Conservation (phyloP, 2,329 filamentous ascomycete species). For the Madurella mycetomatis region DNA sequence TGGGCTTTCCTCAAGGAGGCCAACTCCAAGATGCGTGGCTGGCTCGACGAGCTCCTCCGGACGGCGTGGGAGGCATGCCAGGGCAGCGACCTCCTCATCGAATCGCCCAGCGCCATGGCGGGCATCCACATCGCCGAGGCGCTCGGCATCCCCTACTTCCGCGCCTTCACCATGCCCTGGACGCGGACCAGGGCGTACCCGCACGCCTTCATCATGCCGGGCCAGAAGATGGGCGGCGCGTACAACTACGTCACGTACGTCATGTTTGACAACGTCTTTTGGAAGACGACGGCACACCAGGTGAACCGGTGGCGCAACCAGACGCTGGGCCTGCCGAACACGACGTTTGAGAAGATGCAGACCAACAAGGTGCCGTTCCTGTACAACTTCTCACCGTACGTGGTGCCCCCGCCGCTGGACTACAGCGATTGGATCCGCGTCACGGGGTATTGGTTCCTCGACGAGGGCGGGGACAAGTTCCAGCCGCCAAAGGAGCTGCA, state of each 20-base stretch:
- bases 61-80: constrained; percentile 83
- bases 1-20: constrained; percentile 85
- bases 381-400: constrained; percentile 92
- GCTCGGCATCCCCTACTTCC: constrained; percentile 88
- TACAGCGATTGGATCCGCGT: constrained; percentile 97
- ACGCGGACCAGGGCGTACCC: constrained; percentile 92
- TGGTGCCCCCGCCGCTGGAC: constrained; percentile 90
- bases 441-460: constrained; percentile 96
- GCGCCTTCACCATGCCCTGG: constrained; percentile 99
- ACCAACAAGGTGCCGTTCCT: constrained; percentile 96
- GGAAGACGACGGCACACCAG: constrained; percentile 86
- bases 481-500: constrained; percentile 69
- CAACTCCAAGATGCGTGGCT: constrained; percentile 82
- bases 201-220: constrained; percentile 89
- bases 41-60: constrained; percentile 82
- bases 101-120: constrained; percentile 94
- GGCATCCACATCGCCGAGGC: constrained; percentile 97
- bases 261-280: constrained; percentile 95
- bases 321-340: constrained; percentile 71
- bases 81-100: constrained; percentile 83
- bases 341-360: constrained; percentile 84
- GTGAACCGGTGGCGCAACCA: constrained; percentile 90
- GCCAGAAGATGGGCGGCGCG: constrained; percentile 88
- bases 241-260: constrained; percentile 96
- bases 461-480: constrained; percentile 64